These are phyloP conservation scores for Themeda triandra DNA, from an alignment of 176 grass and related monocot genomes.

Conservation along the genomic window DNA sequence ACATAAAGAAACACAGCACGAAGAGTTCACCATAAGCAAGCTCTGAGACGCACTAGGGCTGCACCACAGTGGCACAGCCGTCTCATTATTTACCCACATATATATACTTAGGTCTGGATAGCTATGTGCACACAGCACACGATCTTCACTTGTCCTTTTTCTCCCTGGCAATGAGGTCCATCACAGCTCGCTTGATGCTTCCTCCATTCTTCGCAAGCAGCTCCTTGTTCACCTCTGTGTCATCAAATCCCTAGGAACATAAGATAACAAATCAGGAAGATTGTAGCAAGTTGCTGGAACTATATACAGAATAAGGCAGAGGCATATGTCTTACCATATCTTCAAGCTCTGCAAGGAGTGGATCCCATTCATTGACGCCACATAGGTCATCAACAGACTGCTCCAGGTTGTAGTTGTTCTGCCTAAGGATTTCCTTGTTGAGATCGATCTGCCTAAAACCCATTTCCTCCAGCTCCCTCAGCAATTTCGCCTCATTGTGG, in stretches of 20 bases:
- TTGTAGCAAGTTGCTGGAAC: not conserved
- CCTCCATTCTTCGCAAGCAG: constrained; percentile 73
- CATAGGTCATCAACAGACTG: constrained; percentile 85
- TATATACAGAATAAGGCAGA: not conserved
- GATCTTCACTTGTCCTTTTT: constrained; percentile 53
- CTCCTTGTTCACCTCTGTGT: constrained; percentile 80
- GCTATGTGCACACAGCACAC: constrained; percentile 23
- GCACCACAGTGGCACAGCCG: not conserved
- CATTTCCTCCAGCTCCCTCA: constrained; percentile 87
- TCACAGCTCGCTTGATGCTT: constrained; percentile 90
- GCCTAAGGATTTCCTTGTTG: constrained; percentile 92
- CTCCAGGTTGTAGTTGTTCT: constrained; percentile 81
- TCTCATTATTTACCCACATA: constrained; percentile 39
- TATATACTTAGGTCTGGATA: constrained; percentile 27
- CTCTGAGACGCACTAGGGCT: constrained; percentile 9
- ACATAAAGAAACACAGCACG: constrained; percentile 1
- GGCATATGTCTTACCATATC: constrained; percentile 61
- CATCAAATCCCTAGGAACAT: constrained; percentile 67
- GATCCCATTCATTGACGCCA: constrained; percentile 74
- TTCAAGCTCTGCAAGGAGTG: constrained; percentile 72
- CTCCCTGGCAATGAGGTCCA: constrained; percentile 83
- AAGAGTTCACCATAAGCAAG: constrained; percentile 18
- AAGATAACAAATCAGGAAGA: not conserved
- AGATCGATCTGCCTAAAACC: constrained; percentile 90
- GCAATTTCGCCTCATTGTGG: constrained; percentile 59